Conservation (phyloP, 768 basidiomycete genomes). For the Boletales sp. region DNA sequence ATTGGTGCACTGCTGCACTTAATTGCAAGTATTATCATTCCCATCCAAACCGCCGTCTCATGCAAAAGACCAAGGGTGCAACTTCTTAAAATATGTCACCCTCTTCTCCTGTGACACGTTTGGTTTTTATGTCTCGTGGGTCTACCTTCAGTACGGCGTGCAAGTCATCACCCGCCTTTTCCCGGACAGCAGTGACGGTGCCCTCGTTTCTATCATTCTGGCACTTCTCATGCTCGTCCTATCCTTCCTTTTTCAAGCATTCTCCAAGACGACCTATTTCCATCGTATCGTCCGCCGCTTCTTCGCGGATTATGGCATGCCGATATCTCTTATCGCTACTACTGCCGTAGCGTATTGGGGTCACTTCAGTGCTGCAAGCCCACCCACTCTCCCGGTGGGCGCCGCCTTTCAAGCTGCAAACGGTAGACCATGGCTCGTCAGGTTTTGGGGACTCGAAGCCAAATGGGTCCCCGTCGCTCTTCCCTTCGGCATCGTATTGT, state of each 20-base stretch:
- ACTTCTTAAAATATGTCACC: slow-evolving; percentile 83
- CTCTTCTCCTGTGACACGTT: slow-evolving; percentile 90
- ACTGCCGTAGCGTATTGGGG: slow-evolving; percentile 89
- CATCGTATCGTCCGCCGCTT: slow-evolving; percentile 74
- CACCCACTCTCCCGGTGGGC: slow-evolving; percentile 64
- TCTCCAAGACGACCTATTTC: slow-evolving; percentile 63
- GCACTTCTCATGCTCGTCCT: slow-evolving; percentile 74
- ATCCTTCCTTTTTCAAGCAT: slow-evolving; percentile 67
- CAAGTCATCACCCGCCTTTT: slow-evolving; percentile 82
- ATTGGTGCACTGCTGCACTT: slow-evolving; percentile 76
- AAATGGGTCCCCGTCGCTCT: slow-evolving; percentile 90
- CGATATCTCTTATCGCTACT: slow-evolving; percentile 71
- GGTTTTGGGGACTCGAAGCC: slow-evolving; percentile 82
- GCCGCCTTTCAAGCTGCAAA: slow-evolving; percentile 68
- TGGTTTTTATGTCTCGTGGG: slow-evolving; percentile 90
- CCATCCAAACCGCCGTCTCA: background rate
- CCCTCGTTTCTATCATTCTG: slow-evolving; percentile 65
- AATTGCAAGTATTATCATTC: slow-evolving; percentile 53
- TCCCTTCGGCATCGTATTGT: slow-evolving; percentile 85
- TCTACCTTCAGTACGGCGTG: slow-evolving; percentile 85
- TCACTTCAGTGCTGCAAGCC: slow-evolving; percentile 56
- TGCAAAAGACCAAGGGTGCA: slow-evolving; percentile 52
- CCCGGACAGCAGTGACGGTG: slow-evolving; percentile 37
- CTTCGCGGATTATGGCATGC: slow-evolving; percentile 88
- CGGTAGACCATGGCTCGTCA: slow-evolving; percentile 78